A percentile compares a stretch with the other conserved stretches of the same genome.
Evolutionary conservation across 768 basidiomycete species (phyloP).

Genomic region (Boletus sp.): DNA sequence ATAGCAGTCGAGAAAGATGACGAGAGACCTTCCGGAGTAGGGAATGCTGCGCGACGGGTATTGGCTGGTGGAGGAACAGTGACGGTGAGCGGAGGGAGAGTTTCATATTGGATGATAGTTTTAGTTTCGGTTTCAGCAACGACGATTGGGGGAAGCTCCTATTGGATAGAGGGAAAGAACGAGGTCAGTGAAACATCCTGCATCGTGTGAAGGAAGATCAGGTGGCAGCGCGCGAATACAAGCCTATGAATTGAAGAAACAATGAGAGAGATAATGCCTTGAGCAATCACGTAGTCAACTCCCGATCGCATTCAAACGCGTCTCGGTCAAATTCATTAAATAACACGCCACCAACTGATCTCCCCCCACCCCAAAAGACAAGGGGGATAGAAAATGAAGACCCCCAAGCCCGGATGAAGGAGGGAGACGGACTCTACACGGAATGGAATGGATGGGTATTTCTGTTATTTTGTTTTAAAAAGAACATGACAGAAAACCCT

Average conservation of each 20-base stretch:
- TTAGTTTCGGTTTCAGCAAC: constrained; percentile 57
- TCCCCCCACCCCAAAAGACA: constrained; percentile 44
- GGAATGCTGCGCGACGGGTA: constrained; percentile 71
- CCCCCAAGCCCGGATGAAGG: constrained; percentile 92
- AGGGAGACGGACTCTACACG: constrained; percentile 76
- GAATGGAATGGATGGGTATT: constrained; percentile 34
- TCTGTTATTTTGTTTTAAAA: constrained; percentile 26
- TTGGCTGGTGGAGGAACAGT: constrained; percentile 74
- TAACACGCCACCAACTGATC: constrained; percentile 31
- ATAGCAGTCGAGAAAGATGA: constrained; percentile 56
- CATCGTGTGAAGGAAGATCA: constrained; percentile 35
- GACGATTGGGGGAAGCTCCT: constrained; percentile 43
- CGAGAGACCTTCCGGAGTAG: constrained; percentile 62
- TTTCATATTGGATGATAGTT: constrained; percentile 52
- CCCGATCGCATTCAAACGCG: constrained; percentile 30
- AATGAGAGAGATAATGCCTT: constrained; percentile 35
- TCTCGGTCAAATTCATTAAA: constrained; percentile 26
- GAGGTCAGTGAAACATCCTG: constrained; percentile 34
- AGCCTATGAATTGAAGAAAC: constrained; percentile 10
- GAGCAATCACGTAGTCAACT: constrained; percentile 25
- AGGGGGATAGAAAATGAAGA: constrained; percentile 68
- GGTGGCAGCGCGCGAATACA: constrained; percentile 29
- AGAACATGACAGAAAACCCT: constrained; percentile 45
- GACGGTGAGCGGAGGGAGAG: constrained; percentile 56
- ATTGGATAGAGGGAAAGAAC: constrained; percentile 17